Evolutionary conservation across 148 eudicot species (phyloP).

Genomic region (Camellia lanceoleosa): DNA sequence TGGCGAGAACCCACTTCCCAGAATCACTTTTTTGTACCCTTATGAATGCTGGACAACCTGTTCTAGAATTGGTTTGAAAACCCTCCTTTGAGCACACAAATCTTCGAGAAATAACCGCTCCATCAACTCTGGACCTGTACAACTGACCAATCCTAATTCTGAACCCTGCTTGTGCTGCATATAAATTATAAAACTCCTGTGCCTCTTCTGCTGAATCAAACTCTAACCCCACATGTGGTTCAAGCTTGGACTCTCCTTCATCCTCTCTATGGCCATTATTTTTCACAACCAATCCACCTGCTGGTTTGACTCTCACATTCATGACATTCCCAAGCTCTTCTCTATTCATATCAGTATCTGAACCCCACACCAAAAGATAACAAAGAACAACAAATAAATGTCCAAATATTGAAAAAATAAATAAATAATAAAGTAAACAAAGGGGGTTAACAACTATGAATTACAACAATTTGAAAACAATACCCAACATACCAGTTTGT

Average conservation of each 20-base stretch:
- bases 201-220: constrained; percentile 60
- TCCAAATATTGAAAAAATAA: not conserved
- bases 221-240: constrained; percentile 53
- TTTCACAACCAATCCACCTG: constrained; percentile 25
- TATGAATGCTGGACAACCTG: constrained; percentile 61
- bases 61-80: constrained; percentile 51
- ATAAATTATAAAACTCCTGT: constrained; percentile 47
- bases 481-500: not conserved
- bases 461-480: not conserved
- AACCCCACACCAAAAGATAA: not conserved
- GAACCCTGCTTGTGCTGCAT: constrained; percentile 52
- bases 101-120: constrained; percentile 51
- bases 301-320: constrained; percentile 44
- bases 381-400: not conserved
- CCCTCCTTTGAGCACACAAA: constrained; percentile 61
- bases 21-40: constrained; percentile 54
- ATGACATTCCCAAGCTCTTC: constrained; percentile 42
- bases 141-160: constrained; percentile 56
- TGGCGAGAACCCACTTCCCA: constrained; percentile 59
- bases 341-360: constrained; percentile 52
- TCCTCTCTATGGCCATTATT: constrained; percentile 32
- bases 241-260: constrained; percentile 39
- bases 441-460: too few species aligned
- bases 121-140: constrained; percentile 52
- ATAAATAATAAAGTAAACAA: too few species aligned